A percentile compares a stretch with the other conserved stretches of the same genome.
Conservation (phyloP, 768 basidiomycete genomes). For the Hypsizygus marmoreus region DNA sequence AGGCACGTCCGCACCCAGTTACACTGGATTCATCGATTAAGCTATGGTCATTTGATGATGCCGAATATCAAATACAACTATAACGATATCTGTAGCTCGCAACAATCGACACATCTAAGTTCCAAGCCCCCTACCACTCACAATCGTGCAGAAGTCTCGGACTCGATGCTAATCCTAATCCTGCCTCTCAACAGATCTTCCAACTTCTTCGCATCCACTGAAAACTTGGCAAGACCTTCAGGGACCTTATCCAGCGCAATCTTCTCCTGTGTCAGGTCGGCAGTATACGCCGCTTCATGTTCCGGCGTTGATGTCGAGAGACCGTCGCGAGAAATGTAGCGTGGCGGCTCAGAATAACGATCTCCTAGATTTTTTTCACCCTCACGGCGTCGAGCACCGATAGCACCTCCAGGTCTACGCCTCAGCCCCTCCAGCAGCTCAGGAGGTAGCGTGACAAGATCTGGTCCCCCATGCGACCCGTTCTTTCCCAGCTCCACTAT, state of each 20-base stretch:
- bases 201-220: slow-evolving; percentile 31
- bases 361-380: background rate
- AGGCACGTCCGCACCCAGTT: slow-evolving; percentile 23
- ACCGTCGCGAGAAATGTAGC: slow-evolving; percentile 11
- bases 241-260: slow-evolving; percentile 37
- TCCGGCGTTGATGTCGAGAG: slow-evolving; percentile 11
- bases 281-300: slow-evolving; percentile 20
- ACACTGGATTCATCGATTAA: slow-evolving; percentile 35
- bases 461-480: slow-evolving; percentile 28
- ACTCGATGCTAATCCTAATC: slow-evolving; percentile 7
- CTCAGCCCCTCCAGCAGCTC: slow-evolving; percentile 31
- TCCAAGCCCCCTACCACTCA: background rate
- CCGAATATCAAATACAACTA: background rate
- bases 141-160: background rate
- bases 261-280: slow-evolving; percentile 24
- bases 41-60: slow-evolving; percentile 29
- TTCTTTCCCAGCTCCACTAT: slow-evolving; percentile 29
- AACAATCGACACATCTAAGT: no score
- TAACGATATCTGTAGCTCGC: background rate
- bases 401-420: slow-evolving; percentile 8
- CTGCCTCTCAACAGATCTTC: slow-evolving; percentile 23
- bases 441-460: slow-evolving; percentile 36
- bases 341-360: slow-evolving; percentile 8
- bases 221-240: slow-evolving; percentile 36
- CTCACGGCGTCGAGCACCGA: background rate